These are phyloP conservation scores for Bryoglossum gracile DNA, from an alignment of 495 filamentous ascomycete species.

Conservation along the genomic window DNA sequence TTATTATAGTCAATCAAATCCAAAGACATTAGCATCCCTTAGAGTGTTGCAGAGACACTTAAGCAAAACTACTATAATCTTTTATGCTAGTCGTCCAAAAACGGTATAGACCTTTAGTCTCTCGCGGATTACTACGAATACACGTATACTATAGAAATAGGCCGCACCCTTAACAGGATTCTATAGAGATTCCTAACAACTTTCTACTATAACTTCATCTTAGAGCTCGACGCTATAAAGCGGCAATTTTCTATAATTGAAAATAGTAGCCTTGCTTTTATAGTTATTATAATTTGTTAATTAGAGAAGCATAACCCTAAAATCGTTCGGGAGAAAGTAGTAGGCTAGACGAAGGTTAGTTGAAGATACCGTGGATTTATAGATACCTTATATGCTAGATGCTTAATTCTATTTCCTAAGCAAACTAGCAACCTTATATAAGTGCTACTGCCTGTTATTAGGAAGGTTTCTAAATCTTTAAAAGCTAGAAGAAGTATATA, in stretches of 20 bases:
- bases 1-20: conserved; percentile 8
- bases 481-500: conserved; percentile 14
- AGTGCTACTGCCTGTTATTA: conserved; percentile 3
- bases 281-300: conserved; percentile 5
- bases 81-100: conserved; percentile 7
- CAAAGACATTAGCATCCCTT: conserved; percentile 10
- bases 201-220: conserved; percentile 8
- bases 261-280: conserved; percentile 9
- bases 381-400: conserved; percentile 14
- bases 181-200: conserved; percentile 13
- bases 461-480: conserved; percentile 8
- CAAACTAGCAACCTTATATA: conserved; percentile 11
- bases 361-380: conserved; percentile 16
- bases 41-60: conserved; percentile 10
- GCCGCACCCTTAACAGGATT: conserved; percentile 8
- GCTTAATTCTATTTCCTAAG: conserved; percentile 12
- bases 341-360: conserved; percentile 5
- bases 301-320: conserved; percentile 8
- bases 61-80: conserved; percentile 5
- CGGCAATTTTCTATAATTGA: conserved; percentile 5
- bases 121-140: conserved; percentile 7
- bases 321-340: conserved; percentile 10
- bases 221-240: conserved; percentile 11
- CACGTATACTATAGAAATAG: conserved; percentile 8
- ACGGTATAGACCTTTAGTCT: conserved; percentile 5